Evolutionary conservation across 1,139 yeast genomes (phyloP).

Genomic region (Pichia sp.): DNA sequence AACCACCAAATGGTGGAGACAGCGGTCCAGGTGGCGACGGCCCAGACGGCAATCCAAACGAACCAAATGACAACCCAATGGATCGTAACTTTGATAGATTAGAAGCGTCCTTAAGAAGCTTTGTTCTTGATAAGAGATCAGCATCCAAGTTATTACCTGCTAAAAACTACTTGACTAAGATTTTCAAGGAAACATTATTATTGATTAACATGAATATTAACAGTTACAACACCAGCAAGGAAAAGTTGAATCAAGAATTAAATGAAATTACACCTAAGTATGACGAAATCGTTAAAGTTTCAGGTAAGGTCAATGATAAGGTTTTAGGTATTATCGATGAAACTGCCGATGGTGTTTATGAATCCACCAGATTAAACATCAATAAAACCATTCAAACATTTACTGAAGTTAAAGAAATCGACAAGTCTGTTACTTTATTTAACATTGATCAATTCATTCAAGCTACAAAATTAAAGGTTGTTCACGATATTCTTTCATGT

Average conservation of each 20-base stretch:
- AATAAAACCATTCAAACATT: constrained; percentile 42
- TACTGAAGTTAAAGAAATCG: constrained; percentile 40
- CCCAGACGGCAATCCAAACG: constrained; percentile 33
- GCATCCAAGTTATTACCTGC: constrained; percentile 91
- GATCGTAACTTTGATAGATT: constrained; percentile 77
- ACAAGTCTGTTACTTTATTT: constrained; percentile 60
- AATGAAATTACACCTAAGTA: constrained; percentile 62
- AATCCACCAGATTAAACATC: constrained; percentile 56
- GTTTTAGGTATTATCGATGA: constrained; percentile 65
- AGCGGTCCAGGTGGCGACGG: constrained; percentile 29
- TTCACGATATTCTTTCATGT: constrained; percentile 60
- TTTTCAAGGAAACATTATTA: constrained; percentile 61
- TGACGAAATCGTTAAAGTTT: constrained; percentile 51
- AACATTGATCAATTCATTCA: constrained; percentile 68
- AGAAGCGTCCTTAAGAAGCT: constrained; percentile 82
- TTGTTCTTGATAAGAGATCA: constrained; percentile 86
- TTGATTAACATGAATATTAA: constrained; percentile 62
- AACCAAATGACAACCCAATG: constrained; percentile 34
- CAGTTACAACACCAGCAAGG: constrained; percentile 42
- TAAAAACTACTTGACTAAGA: constrained; percentile 71
- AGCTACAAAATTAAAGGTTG: constrained; percentile 66
- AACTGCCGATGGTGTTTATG: constrained; percentile 58
- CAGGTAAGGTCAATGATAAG: constrained; percentile 54
- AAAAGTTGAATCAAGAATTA: constrained; percentile 48
- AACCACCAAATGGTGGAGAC: constrained; percentile 22